Base-by-base conservation (phyloP, 345 rosid species). In the Citropsis articulata region DNA sequence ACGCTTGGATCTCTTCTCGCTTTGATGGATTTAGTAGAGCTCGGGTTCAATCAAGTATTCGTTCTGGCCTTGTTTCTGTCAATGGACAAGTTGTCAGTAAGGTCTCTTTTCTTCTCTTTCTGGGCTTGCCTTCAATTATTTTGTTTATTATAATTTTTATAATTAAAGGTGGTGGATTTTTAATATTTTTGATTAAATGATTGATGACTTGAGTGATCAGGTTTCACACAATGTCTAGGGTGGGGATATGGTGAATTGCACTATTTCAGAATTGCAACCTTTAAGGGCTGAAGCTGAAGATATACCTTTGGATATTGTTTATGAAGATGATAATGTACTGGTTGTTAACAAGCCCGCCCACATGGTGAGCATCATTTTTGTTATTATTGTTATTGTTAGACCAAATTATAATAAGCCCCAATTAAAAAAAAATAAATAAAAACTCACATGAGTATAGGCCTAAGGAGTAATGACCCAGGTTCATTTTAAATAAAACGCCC, bases 31-130 rank as follows among this genome's bases (percentile, higher is more conserved):
- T 96, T 67, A 94, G 99, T 79, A 84, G 98, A 85, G 95, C 92
- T 88, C 99, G 99, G n/a, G 92, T 94, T 0, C 98, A 96, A 84
- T 90, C 93, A 3, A 91, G 94, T 75, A 94, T 96, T 36, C 89
- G 90, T 7, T 87, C 87, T 0, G 98, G 99, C 14, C 91, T 92
- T 50, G 98, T 91, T 62, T 59, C 80, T 30, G 92, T 96, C 85
- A 96, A 96, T 79, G 99, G 98, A 73, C 92, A 83, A 21, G 87
- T 92, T 60, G 70, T 89, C 73, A 86, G 89, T 76, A 92, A 94
- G 93, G 99, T 92, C 38, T 45, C 28, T 65, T 19, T 55, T 24
- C 6, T 42, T 35, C 21, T 45, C 50, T 45, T 45, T 45, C 4
- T 45, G 50, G 18, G 0, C 18, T 45, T 1, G 24, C 40, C 61